Evolutionary conservation across 1,139 yeast genomes (phyloP).

Genomic region (Saccharomycopsis crataegensis): DNA sequence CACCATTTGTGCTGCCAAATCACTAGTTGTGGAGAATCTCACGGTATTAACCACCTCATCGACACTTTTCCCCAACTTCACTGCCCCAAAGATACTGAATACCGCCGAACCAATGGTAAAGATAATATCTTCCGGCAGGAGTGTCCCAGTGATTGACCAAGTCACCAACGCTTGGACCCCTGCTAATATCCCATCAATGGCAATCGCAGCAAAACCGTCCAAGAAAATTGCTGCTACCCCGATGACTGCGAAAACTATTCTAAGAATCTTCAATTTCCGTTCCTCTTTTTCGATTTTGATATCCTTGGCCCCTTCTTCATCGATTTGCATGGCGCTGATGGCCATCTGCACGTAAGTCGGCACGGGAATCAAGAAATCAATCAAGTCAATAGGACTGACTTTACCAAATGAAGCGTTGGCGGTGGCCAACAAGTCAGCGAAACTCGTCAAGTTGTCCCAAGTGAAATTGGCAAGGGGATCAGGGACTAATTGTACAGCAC

Average conservation of each 20-base stretch:
- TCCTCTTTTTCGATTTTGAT: slow-evolving; percentile 8
- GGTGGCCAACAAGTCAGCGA: slow-evolving; percentile 4
- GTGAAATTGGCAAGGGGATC: slow-evolving; percentile 12
- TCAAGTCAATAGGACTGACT: slow-evolving; percentile 8
- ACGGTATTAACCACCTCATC: neutral
- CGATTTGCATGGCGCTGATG: slow-evolving; percentile 6
- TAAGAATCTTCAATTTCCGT: slow-evolving; percentile 12
- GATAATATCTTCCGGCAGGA: neutral
- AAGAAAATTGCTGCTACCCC: slow-evolving; percentile 11
- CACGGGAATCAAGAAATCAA: slow-evolving; percentile 14
- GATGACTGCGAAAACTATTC: slow-evolving; percentile 9
- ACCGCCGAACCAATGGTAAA: slow-evolving; percentile 1
- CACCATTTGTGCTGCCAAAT: too few species aligned
- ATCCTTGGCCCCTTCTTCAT: slow-evolving; percentile 5
- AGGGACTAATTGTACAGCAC: slow-evolving; percentile 7
- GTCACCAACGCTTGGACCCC: neutral
- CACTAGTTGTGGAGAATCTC: neutral
- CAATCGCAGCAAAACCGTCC: neutral
- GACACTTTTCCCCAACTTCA: neutral
- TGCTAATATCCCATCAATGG: neutral
- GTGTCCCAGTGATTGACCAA: neutral
- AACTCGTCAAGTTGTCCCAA: slow-evolving; percentile 10
- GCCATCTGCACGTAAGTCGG: neutral
- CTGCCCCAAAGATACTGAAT: neutral
- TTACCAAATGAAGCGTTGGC: slow-evolving; percentile 8